These are phyloP conservation scores for Pseudocercospora macadamiae DNA, from an alignment of 2,329 filamentous ascomycete species.

Conservation along the genomic window DNA sequence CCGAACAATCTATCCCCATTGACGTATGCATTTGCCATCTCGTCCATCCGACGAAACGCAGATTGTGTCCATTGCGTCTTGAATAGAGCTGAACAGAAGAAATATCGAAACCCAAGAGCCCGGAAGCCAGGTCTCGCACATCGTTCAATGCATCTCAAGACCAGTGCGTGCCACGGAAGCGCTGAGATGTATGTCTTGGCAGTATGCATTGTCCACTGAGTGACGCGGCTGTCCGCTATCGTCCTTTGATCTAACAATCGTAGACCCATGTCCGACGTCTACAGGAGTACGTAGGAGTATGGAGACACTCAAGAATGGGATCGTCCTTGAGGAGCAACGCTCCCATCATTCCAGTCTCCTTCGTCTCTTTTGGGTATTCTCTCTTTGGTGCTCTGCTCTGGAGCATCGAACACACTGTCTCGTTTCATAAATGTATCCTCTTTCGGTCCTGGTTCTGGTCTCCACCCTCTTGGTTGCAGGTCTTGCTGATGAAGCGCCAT, in stretches of 20 bases:
- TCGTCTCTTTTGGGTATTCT: neutral
- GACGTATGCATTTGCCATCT: too few species aligned
- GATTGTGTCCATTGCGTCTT: too few species aligned
- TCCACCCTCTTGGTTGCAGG: neutral
- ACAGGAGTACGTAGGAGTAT: slow-evolving; percentile 4
- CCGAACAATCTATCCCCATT: neutral
- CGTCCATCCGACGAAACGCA: too few species aligned
- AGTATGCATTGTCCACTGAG: neutral
- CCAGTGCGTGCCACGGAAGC: neutral
- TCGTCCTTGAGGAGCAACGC: neutral
- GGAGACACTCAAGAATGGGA: neutral
- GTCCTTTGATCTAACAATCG: neutral
- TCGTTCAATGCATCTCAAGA: neutral
- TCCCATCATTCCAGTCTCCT: neutral
- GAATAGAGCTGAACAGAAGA: too few species aligned
- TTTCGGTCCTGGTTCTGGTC: neutral
- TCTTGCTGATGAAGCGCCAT: slow-evolving; percentile 24
- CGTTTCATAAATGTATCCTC: neutral
- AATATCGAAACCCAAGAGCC: neutral
- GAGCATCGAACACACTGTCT: neutral
- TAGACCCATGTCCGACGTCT: slow-evolving; percentile 2
- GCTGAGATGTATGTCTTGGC: slow-evolving; percentile 5
- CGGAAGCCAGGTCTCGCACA: neutral
- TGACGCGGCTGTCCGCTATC: slow-evolving; percentile 11
- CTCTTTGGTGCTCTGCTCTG: neutral